Conservation (phyloP, 768 basidiomycete genomes). For the Naganishia friedmannii region DNA sequence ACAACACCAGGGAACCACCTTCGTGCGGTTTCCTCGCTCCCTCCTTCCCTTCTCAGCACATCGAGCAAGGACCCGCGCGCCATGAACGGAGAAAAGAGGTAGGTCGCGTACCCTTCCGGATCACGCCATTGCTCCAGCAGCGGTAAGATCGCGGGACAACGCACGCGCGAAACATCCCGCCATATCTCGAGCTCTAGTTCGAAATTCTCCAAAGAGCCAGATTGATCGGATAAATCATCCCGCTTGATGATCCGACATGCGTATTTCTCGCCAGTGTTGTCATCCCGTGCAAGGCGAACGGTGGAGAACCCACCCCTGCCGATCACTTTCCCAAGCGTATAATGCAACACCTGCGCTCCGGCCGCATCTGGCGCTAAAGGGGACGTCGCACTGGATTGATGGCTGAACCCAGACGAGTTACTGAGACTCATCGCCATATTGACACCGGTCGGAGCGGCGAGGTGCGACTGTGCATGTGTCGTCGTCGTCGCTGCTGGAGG, state of each 20-base stretch:
- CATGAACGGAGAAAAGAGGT: constrained; percentile 49
- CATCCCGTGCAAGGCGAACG: constrained; percentile 66
- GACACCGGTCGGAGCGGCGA: neutral
- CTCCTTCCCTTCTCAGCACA: constrained; percentile 45
- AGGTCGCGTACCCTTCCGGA: constrained; percentile 40
- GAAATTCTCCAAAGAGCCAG: constrained; percentile 50
- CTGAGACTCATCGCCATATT: constrained; percentile 6
- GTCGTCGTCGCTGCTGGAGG: too few species aligned
- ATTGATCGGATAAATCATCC: constrained; percentile 49
- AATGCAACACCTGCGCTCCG: constrained; percentile 67
- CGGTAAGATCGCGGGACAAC: constrained; percentile 46
- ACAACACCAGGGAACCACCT: constrained; percentile 51
- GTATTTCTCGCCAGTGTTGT: constrained; percentile 64
- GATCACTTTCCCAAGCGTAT: constrained; percentile 70
- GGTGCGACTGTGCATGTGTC: neutral
- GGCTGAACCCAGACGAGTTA: constrained; percentile 5
- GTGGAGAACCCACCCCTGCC: constrained; percentile 79
- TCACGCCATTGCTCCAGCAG: constrained; percentile 46
- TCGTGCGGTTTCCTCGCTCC: constrained; percentile 49
- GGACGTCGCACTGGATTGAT: neutral
- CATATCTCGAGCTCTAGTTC: constrained; percentile 49
- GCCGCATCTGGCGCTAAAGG: constrained; percentile 58
- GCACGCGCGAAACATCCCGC: constrained; percentile 36
- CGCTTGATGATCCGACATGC: constrained; percentile 76
- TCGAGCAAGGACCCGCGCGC: constrained; percentile 50